Evolutionary conservation across 495 filamentous ascomycete genomes (phyloP).

Genomic region (Acidomyces sp.): DNA sequence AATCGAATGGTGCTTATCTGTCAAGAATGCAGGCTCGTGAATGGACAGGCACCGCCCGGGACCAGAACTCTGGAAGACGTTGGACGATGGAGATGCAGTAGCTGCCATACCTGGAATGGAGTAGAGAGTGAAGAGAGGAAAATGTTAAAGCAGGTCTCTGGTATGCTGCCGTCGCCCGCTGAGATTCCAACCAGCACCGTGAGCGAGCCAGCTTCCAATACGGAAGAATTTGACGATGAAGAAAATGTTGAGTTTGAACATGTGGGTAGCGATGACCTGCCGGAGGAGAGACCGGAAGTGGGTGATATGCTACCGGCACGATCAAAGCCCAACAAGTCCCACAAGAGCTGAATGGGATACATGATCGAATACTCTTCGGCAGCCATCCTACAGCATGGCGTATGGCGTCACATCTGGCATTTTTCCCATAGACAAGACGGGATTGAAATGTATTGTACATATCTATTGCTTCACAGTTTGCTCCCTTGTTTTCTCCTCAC

Average conservation of each 20-base stretch:
- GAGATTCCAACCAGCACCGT: neutral
- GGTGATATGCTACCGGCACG: neutral
- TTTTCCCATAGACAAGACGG: no score
- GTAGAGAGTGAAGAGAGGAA: constrained; percentile 59
- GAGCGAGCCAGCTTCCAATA: neutral
- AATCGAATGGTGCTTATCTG: constrained; percentile 89
- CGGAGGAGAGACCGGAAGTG: constrained; percentile 7
- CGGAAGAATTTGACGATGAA: neutral
- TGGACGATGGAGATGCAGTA: constrained; percentile 78
- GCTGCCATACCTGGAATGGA: constrained; percentile 76
- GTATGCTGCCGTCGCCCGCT: constrained; percentile 1
- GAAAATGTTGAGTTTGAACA: constrained; percentile 1
- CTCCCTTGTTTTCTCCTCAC: constrained; percentile 19
- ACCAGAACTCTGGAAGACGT: constrained; percentile 63
- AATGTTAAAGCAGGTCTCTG: constrained; percentile 25
- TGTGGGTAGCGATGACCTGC: neutral
- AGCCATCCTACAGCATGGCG: neutral
- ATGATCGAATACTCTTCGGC: no score
- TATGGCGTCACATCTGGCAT: constrained; percentile 4
- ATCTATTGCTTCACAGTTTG: constrained; percentile 18
- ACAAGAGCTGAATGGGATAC: no score
- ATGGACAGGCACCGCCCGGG: constrained; percentile 90
- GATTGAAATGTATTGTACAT: neutral
- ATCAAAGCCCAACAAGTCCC: neutral
- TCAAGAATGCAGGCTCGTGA: constrained; percentile 68